A percentile compares a stretch with the other conserved stretches of the same genome.
These are phyloP conservation scores for Chlamydomonas incerta DNA, from an alignment of 139 green algal species.

Conservation along the genomic window DNA sequence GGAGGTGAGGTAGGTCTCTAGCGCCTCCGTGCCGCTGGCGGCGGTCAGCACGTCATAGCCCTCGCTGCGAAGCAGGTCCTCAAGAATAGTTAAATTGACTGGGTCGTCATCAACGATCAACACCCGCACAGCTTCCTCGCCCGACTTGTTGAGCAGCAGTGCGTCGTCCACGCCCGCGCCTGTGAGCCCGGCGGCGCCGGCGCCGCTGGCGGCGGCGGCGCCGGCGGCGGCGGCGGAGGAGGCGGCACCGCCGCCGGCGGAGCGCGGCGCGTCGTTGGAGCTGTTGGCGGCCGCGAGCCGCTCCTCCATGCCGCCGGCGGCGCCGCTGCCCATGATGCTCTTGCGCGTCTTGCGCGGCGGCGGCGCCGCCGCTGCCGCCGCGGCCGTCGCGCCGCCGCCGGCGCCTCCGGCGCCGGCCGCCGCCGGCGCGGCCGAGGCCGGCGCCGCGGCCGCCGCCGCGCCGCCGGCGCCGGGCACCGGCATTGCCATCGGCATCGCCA, in stretches of 20 bases:
- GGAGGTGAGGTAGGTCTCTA: conserved; percentile 50
- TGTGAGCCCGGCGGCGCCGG: background rate
- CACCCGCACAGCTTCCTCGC: conserved; percentile 18
- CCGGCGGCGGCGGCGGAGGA: background rate
- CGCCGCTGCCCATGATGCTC: background rate
- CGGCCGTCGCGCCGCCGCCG: too few relatives aligned
- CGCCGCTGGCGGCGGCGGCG: background rate
- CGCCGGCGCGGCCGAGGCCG: background rate
- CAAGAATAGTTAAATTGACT: conserved; percentile 50
- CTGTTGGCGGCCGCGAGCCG: background rate
- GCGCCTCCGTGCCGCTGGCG: conserved; percentile 48
- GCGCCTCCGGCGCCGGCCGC: background rate
- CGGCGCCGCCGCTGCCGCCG: background rate
- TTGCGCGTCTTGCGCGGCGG: background rate
- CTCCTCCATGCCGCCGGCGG: background rate
- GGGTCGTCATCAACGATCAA: conserved; percentile 52
- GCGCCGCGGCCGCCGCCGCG: too few relatives aligned
- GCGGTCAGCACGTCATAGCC: conserved; percentile 50
- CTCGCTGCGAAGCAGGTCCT: conserved; percentile 38
- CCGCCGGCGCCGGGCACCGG: too few relatives aligned
- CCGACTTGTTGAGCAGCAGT: background rate
- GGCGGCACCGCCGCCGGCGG: background rate
- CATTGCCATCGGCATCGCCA: background rate
- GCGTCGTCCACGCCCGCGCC: background rate
- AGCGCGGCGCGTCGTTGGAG: conserved; percentile 18